Conservation (phyloP, 208 protist genomes). For the Trypanosoma platydactyli region DNA sequence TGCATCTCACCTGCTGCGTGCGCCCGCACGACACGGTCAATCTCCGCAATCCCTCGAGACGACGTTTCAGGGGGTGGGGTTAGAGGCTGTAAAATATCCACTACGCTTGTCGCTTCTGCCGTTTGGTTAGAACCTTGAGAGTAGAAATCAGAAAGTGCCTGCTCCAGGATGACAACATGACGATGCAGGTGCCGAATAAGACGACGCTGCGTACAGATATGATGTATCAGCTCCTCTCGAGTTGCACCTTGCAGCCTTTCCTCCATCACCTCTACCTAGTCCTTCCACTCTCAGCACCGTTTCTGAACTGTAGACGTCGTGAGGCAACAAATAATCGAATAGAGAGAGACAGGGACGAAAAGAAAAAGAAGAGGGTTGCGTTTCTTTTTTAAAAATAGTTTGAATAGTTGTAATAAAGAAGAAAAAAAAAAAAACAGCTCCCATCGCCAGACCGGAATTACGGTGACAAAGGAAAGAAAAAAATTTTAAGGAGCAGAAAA, state of each 20-base stretch:
- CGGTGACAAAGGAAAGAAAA: too few relatives aligned
- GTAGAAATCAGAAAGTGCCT: background rate
- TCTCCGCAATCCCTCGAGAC: constrained; percentile 36
- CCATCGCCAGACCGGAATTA: background rate
- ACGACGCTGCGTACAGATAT: constrained; percentile 56
- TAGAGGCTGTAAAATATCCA: background rate
- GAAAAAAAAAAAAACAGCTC: background rate
- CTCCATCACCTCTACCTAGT: constrained; percentile 19
- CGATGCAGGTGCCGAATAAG: constrained; percentile 62
- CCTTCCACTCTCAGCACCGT: too few relatives aligned
- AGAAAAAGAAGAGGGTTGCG: background rate
- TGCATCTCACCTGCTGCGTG: constrained; percentile 22
- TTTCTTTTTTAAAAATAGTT: too few relatives aligned
- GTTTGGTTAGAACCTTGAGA: background rate
- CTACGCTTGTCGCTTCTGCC: background rate
- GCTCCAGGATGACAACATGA: constrained; percentile 54
- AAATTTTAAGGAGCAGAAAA: too few relatives aligned
- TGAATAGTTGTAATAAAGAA: too few relatives aligned
- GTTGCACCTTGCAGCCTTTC: constrained; percentile 37
- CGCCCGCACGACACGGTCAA: constrained; percentile 40
- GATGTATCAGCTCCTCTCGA: constrained; percentile 55
- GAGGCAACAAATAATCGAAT: too few relatives aligned
- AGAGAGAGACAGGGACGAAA: background rate
- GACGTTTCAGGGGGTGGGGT: constrained; percentile 1
- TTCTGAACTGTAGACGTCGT: too few relatives aligned